These are phyloP conservation scores for Biancaea sappan DNA, from an alignment of 306 rosid species.

Conservation along the genomic window DNA sequence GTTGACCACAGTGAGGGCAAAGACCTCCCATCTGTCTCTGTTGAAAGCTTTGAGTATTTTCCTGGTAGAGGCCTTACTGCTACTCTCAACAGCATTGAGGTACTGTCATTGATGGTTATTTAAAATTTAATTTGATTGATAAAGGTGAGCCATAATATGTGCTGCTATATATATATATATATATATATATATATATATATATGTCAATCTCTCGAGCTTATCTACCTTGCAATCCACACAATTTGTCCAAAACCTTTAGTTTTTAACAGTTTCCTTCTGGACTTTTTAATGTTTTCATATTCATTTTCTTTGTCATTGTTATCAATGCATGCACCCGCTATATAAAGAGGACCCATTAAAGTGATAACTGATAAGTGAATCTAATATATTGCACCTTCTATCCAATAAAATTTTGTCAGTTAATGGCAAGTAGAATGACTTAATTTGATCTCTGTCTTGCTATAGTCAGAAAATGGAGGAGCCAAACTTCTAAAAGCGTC, in stretches of 20 bases:
- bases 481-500: slow-evolving; percentile 70
- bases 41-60: slow-evolving; percentile 92
- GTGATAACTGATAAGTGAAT: slow-evolving; percentile 3
- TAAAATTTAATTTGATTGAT: slow-evolving; percentile 27
- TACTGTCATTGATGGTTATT: slow-evolving; percentile 28
- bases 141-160: slow-evolving; percentile 12
- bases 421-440: slow-evolving; percentile 37
- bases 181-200: no score
- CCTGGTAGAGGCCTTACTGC: slow-evolving; percentile 96
- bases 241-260: neutral
- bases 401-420: slow-evolving; percentile 11
- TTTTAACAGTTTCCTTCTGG: slow-evolving; percentile 5
- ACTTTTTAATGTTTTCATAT: neutral
- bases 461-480: slow-evolving; percentile 68
- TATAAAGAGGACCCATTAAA: slow-evolving; percentile 1
- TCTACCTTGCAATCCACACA: slow-evolving; percentile 10
- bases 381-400: slow-evolving; percentile 4
- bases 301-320: slow-evolving; percentile 13
- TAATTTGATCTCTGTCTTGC: slow-evolving; percentile 42
- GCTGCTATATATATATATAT: slow-evolving; percentile 1
- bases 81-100: slow-evolving; percentile 81
- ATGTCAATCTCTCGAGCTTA: slow-evolving; percentile 31
- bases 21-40: slow-evolving; percentile 91
- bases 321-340: slow-evolving; percentile 12
- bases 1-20: slow-evolving; percentile 94